Evolutionary conservation across 192 early-diverging fungal species (phyloP), one percentile per base, ranked within the genome.

Genomic region (Jimgerdemannia lactiflua): DNA sequence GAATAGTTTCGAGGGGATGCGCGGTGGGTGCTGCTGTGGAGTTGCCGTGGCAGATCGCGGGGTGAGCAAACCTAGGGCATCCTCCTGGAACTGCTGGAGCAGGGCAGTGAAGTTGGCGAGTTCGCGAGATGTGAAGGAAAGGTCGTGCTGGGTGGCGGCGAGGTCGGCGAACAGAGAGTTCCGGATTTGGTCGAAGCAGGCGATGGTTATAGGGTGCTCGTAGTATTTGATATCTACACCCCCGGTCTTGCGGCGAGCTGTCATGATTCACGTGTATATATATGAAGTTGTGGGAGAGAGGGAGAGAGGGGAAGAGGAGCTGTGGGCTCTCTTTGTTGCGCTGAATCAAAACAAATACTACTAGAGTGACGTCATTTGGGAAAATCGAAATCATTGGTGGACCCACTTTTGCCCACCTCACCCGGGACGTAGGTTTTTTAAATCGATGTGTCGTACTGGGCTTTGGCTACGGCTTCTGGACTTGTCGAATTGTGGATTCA

Each of bases 11-110:
- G 80, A 75, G 17, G 88, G 88, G 39, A 89, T 82, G 43, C 83
- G 81, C 8, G 77, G 64, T 2, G 83, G 76, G 4, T 71, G 71
- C 18, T 70, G 68, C 10, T 68, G 20, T 4, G 43, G 29, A 8
- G 19, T 68, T 7, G 19, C 19, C 8, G 9, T 68, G 19, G 67
- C 9, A 14, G 67, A 68, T 4, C 49, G 44, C 20, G 65, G 72
- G 14, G 72, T 74, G 68, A 68, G 70, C 42, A 78, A 44, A 3
- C 86, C 88, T 9, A 89, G 74, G 68, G 69, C 74, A 14, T 86
- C 82, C 68, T 89, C 80, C 76, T 89, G 88, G 69, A 88, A 86
- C 65, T 88, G 82, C 44, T 86, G 85, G 67, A 89, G 64, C 19
- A 79, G 75, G 42, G 83, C 79, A 17, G 81, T 72, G 39, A 88